Evolutionary conservation across 179 eudicot species (phyloP).

Genomic region (Actinidia arguta): DNA sequence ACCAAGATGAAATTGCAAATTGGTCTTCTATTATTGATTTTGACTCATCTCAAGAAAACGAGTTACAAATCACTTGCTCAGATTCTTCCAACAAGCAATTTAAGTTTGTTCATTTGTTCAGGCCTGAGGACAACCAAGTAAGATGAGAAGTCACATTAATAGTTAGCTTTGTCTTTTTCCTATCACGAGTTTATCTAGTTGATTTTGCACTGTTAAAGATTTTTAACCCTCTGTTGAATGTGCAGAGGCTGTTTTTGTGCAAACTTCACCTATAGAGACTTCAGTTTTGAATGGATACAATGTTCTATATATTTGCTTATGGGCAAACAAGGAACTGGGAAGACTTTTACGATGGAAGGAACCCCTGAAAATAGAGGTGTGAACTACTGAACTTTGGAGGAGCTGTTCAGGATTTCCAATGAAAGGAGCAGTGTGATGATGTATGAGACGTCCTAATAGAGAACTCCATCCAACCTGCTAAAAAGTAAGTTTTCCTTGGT

Average conservation of each 20-base stretch:
- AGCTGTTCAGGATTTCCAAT: slow-evolving; percentile 66
- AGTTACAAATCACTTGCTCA: slow-evolving; percentile 64
- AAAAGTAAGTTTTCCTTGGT: slow-evolving; percentile 59
- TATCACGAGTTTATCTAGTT: neutral
- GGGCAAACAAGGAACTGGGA: slow-evolving; percentile 99
- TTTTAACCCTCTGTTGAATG: slow-evolving; percentile 24
- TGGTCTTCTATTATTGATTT: slow-evolving; percentile 70
- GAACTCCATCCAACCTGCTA: slow-evolving; percentile 63
- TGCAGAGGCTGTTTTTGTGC: slow-evolving; percentile 81
- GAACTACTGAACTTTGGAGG: slow-evolving; percentile 85
- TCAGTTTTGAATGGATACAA: slow-evolving; percentile 97
- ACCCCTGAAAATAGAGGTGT: slow-evolving; percentile 89
- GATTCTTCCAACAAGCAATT: slow-evolving; percentile 91
- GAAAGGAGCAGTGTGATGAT: slow-evolving; percentile 71
- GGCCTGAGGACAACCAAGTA: slow-evolving; percentile 85
- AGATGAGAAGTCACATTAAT: neutral
- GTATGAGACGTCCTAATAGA: slow-evolving; percentile 90
- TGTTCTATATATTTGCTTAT: slow-evolving; percentile 96
- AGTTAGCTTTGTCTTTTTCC: neutral
- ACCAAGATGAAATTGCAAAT: slow-evolving; percentile 63
- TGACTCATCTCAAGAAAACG: slow-evolving; percentile 73
- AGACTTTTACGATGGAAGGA: slow-evolving; percentile 99
- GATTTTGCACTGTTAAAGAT: slow-evolving; percentile 2
- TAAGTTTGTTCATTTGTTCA: slow-evolving; percentile 92
- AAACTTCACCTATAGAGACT: slow-evolving; percentile 79